These are phyloP conservation scores for Rhizopogon vesiculosus DNA, from an alignment of 768 basidiomycete genomes.

Conservation along the genomic window DNA sequence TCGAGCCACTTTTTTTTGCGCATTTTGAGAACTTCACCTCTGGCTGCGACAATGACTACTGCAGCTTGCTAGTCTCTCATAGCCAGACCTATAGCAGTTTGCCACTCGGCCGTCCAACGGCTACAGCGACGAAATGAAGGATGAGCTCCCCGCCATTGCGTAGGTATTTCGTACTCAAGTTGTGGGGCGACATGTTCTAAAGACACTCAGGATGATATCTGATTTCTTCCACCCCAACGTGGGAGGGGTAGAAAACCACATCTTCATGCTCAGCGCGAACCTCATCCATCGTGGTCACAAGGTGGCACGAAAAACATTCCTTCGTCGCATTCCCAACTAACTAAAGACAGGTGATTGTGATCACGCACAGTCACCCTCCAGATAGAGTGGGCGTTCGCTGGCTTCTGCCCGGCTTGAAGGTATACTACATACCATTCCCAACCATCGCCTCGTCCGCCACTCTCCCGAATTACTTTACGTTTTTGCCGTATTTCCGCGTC, in stretches of 20 bases:
- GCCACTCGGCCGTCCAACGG: background rate
- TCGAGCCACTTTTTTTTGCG: slow-evolving; percentile 24
- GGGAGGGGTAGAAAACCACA: slow-evolving; percentile 96
- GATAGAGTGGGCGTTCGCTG: slow-evolving; percentile 88
- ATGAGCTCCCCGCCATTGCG: slow-evolving; percentile 26
- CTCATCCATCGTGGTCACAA: slow-evolving; percentile 84
- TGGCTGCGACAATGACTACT: too few relatives aligned
- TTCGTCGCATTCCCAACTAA: background rate
- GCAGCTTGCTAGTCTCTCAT: too few relatives aligned
- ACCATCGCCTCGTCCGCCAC: slow-evolving; percentile 92
- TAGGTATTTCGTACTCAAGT: slow-evolving; percentile 6
- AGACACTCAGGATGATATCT: slow-evolving; percentile 71
- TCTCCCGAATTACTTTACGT: slow-evolving; percentile 89
- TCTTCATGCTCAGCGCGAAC: slow-evolving; percentile 85
- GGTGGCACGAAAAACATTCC: slow-evolving; percentile 33
- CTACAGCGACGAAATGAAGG: slow-evolving; percentile 13
- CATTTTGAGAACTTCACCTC: background rate
- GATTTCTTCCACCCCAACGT: slow-evolving; percentile 96
- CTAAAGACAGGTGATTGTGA: slow-evolving; percentile 72
- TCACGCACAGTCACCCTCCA: slow-evolving; percentile 88
- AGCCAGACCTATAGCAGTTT: too few relatives aligned
- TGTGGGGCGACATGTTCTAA: background rate
- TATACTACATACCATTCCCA: slow-evolving; percentile 89
- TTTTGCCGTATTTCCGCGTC: slow-evolving; percentile 85
- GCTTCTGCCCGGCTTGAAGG: slow-evolving; percentile 82